phyloP scores from a whole-genome alignment of 2,329 filamentous ascomycete species.

The Aspergillus sp. region DNA sequence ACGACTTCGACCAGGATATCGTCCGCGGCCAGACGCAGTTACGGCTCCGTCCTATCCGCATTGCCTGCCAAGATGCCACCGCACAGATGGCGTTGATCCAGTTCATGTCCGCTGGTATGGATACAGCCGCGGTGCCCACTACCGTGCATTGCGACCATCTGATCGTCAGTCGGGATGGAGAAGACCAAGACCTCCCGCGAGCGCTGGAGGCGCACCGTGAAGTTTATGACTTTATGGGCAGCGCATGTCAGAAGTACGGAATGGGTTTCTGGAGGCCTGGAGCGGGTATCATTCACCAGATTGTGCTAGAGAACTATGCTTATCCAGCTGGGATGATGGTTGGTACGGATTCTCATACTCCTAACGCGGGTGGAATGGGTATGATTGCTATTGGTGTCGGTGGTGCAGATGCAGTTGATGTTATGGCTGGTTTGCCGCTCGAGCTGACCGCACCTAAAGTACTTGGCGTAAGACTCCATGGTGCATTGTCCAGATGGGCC shows the following conservation, averaged over 20 bases:
- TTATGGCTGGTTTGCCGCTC: constrained; percentile 97
- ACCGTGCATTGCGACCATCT: constrained; percentile 99
- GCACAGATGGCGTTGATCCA: constrained; percentile 99
- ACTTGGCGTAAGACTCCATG: constrained; percentile 94
- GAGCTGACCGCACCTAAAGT: constrained; percentile 97
- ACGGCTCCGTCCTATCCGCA: constrained; percentile 93
- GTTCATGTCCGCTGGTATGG: constrained; percentile 99
- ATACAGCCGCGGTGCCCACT: constrained; percentile 86
- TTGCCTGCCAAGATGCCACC: constrained; percentile 98
- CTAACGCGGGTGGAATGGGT: constrained; percentile 93
- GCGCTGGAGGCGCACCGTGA: constrained; percentile 96
- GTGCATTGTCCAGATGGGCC: constrained; percentile 85
- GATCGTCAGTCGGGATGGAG: constrained; percentile 95
- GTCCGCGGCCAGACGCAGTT: constrained; percentile 94
- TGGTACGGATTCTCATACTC: constrained; percentile 96
- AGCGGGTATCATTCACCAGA: constrained; percentile 99
- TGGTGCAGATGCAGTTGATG: constrained; percentile 97
- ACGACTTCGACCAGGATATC: constrained; percentile 93
- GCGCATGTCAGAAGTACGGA: constrained; percentile 90
- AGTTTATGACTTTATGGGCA: constrained; percentile 87
- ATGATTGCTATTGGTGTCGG: constrained; percentile 95
- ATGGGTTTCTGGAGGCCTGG: constrained; percentile 99
- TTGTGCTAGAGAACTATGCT: constrained; percentile 96
- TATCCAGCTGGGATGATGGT: constrained; percentile 98
- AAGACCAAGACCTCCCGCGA: constrained; percentile 86